Evolutionary conservation across 768 basidiomycete species (phyloP).

Genomic region (Psilocybe sp.): DNA sequence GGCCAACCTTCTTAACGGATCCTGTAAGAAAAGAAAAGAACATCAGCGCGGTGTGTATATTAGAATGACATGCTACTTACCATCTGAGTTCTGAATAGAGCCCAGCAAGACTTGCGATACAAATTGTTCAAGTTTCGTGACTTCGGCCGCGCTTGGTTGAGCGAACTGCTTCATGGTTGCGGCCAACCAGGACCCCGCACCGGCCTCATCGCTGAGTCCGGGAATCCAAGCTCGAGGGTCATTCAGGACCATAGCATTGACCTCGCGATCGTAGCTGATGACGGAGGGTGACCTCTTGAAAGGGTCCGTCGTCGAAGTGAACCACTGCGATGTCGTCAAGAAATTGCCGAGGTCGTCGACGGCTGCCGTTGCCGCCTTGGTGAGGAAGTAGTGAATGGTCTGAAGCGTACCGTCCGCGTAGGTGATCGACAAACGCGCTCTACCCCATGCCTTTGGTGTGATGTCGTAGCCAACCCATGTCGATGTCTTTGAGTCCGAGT

Average conservation of each 20-base stretch:
- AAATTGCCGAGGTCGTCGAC: conserved; percentile 52
- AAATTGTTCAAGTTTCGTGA: conserved; percentile 49
- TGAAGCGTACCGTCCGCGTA: conserved; percentile 51
- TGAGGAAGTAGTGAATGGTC: conserved; percentile 51
- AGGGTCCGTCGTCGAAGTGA: conserved; percentile 44
- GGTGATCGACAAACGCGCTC: conserved; percentile 45
- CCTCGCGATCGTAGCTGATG: conserved; percentile 52
- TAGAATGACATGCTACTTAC: conserved; percentile 16
- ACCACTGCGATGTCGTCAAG: conserved; percentile 54
- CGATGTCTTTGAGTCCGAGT: conserved; percentile 37
- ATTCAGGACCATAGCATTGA: conserved; percentile 45
- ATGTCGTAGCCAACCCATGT: conserved; percentile 49
- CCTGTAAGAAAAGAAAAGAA: conserved; percentile 21
- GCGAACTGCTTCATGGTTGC: conserved; percentile 55
- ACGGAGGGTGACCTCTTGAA: conserved; percentile 53
- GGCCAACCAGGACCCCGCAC: conserved; percentile 56
- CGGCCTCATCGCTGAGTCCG: conserved; percentile 60
- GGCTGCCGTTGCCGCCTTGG: conserved; percentile 40
- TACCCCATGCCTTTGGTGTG: conserved; percentile 42
- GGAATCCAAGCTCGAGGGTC: conserved; percentile 58
- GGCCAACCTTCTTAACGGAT: conserved; percentile 47
- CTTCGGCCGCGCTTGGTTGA: conserved; percentile 52
- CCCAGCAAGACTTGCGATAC: conserved; percentile 45
- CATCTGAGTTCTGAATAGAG: conserved; percentile 48
- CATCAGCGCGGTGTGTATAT: neutral